These are phyloP conservation scores for Pythium aristosporum DNA, from an alignment of 352 stramenopile species.

Conservation along the genomic window DNA sequence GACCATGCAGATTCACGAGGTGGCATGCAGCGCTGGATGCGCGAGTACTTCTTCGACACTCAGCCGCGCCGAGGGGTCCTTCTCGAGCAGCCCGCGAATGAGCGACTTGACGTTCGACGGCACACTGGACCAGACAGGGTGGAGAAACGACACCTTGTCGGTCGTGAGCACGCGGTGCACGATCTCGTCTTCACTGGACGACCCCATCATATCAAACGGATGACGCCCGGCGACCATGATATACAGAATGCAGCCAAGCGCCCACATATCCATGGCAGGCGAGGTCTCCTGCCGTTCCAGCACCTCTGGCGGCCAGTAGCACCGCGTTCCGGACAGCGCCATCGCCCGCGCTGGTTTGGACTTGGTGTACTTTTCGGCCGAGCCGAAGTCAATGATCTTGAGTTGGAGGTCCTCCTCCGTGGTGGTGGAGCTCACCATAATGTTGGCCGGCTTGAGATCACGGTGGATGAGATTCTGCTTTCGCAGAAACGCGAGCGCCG, in stretches of 20 bases:
- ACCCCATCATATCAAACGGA: conserved; percentile 83
- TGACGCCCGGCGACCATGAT: conserved; percentile 85
- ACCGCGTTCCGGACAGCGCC: conserved; percentile 73
- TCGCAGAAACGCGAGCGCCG: conserved; percentile 65
- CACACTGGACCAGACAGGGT: conserved; percentile 56
- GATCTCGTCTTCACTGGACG: conserved; percentile 76
- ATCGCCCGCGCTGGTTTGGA: conserved; percentile 11
- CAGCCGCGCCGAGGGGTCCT: conserved; percentile 55
- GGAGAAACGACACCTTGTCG: conserved; percentile 54
- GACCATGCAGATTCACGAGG: neutral
- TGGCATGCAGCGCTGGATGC: conserved; percentile 28
- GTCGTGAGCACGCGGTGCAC: conserved; percentile 40
- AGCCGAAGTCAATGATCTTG: conserved; percentile 90
- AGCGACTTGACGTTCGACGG: conserved; percentile 57
- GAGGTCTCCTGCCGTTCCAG: conserved; percentile 53
- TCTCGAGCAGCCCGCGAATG: conserved; percentile 67
- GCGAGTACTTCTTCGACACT: conserved; percentile 50
- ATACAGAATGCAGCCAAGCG: conserved; percentile 85
- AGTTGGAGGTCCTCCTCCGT: conserved; percentile 32
- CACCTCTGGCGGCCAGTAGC: conserved; percentile 85
- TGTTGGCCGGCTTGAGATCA: conserved; percentile 90
- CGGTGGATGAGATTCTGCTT: conserved; percentile 68
- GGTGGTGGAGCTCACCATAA: conserved; percentile 48
- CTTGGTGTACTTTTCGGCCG: conserved; percentile 34
- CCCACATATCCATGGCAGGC: conserved; percentile 87